Conservation (phyloP, 1,139 yeast genomes). For the Yamadazyma spencermartinsiae region DNA sequence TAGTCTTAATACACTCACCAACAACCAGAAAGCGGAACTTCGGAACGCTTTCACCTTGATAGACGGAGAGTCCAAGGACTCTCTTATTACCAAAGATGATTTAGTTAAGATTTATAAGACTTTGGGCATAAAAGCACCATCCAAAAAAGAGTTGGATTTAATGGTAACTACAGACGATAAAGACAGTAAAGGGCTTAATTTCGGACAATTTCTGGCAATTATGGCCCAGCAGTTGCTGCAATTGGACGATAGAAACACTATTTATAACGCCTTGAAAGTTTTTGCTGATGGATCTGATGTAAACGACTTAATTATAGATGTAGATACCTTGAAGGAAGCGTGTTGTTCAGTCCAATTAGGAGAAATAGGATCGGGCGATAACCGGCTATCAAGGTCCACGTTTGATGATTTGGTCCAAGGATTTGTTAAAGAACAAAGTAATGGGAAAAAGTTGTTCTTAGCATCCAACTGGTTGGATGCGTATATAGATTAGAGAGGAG, state of each 20-base stretch:
- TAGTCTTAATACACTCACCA: conserved; percentile 40
- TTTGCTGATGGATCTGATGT: conserved; percentile 41
- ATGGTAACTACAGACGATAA: conserved; percentile 42
- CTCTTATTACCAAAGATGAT: conserved; percentile 60
- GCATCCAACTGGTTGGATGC: conserved; percentile 65
- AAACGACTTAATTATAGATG: conserved; percentile 43
- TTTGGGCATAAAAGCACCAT: conserved; percentile 45
- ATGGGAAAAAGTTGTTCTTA: conserved; percentile 55
- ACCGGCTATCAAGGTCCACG: conserved; percentile 53
- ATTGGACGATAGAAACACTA: conserved; percentile 60
- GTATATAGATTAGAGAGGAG: conserved; percentile 33
- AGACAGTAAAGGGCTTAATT: conserved; percentile 49
- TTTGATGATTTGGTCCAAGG: conserved; percentile 55
- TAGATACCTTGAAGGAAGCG: conserved; percentile 50
- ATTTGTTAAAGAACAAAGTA: conserved; percentile 57
- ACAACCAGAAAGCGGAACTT: conserved; percentile 43
- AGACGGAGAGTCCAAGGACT: conserved; percentile 82
- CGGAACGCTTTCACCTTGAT: conserved; percentile 58
- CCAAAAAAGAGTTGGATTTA: conserved; percentile 40
- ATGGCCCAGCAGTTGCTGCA: conserved; percentile 62
- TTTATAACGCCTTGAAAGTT: conserved; percentile 62
- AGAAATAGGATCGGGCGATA: conserved; percentile 46
- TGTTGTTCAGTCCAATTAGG: conserved; percentile 48
- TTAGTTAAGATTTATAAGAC: conserved; percentile 55
- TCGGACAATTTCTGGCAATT: conserved; percentile 68